phyloP scores from a whole-genome alignment of 2,329 filamentous ascomycete species.

The Scedosporium boydii region DNA sequence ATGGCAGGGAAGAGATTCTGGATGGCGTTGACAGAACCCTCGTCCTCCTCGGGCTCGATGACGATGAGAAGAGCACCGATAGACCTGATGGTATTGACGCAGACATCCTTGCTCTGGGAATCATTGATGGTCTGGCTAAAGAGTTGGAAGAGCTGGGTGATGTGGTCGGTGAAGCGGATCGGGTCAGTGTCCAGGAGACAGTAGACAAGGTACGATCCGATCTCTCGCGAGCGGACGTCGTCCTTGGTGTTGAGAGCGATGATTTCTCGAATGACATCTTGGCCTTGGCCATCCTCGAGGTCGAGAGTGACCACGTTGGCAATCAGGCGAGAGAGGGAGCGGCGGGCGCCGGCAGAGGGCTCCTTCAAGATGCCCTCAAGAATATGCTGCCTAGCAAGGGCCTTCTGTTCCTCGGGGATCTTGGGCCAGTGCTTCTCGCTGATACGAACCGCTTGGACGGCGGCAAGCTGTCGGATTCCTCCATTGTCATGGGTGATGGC shows the following conservation, averaged over 20 bases:
- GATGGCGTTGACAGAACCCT: conserved; percentile 61
- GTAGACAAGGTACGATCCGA: conserved; percentile 87
- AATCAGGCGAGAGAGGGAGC: conserved; percentile 81
- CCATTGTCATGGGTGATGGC: conserved; percentile 66
- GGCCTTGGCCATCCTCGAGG: conserved; percentile 61
- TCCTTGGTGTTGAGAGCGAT: conserved; percentile 68
- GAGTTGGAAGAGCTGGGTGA: conserved; percentile 68
- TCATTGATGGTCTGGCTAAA: conserved; percentile 86
- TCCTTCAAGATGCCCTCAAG: conserved; percentile 78
- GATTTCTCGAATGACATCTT: conserved; percentile 73
- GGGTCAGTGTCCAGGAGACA: conserved; percentile 84
- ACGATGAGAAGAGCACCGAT: conserved; percentile 82
- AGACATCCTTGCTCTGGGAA: conserved; percentile 81
- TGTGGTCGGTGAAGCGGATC: conserved; percentile 73
- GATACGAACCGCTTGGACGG: conserved; percentile 78
- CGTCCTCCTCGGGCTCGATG: conserved; percentile 78
- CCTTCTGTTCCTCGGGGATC: conserved; percentile 66
- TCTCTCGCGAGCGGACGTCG: conserved; percentile 72
- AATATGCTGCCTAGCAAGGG: conserved; percentile 69
- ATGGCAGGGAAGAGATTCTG: conserved; percentile 76
- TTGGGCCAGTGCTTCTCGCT: conserved; percentile 79
- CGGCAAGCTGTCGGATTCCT: conserved; percentile 77
- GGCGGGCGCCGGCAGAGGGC: conserved; percentile 64
- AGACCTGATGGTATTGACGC: conserved; percentile 88
- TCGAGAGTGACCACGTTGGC: conserved; percentile 80